Percentiles rank a stretch among this genome's conserved stretches.
Evolutionary conservation across 1,139 yeast genomes (phyloP).

Genomic region (Arxiozyma slooffiae): DNA sequence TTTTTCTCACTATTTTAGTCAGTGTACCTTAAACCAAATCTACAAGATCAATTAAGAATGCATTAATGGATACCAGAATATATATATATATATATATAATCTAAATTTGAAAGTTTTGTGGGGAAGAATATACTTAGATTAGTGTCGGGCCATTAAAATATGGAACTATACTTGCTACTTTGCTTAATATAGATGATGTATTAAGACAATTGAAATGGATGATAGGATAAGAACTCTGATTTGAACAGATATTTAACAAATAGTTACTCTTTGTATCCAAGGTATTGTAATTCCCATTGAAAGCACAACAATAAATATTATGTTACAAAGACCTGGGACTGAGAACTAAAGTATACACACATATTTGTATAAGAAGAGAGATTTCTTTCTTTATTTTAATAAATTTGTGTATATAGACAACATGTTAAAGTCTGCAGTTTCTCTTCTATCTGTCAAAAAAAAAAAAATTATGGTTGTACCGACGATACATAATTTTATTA

Average conservation of each 20-base stretch:
- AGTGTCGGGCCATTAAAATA: slow-evolving; percentile 82
- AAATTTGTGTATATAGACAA: too few relatives aligned
- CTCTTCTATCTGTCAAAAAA: too few relatives aligned
- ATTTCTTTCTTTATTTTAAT: too few relatives aligned
- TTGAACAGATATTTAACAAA: slow-evolving; percentile 54
- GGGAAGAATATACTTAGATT: slow-evolving; percentile 54
- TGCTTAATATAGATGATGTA: slow-evolving; percentile 60
- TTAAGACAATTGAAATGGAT: slow-evolving; percentile 39
- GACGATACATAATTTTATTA: too few relatives aligned
- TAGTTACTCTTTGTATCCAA: slow-evolving; percentile 60
- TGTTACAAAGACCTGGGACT: too few relatives aligned
- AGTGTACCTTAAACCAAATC: slow-evolving; percentile 62
- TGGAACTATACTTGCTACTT: slow-evolving; percentile 77
- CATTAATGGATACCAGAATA: slow-evolving; percentile 21
- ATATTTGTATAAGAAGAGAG: too few relatives aligned
- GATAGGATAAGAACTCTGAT: slow-evolving; percentile 50
- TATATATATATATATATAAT: too few relatives aligned
- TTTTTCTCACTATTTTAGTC: slow-evolving; percentile 66
- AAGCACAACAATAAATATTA: slow-evolving; percentile 5
- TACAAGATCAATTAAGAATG: slow-evolving; percentile 38
- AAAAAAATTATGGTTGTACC: too few relatives aligned
- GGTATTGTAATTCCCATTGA: slow-evolving; percentile 44
- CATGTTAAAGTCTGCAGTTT: too few relatives aligned
- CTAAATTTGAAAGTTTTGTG: too few relatives aligned
- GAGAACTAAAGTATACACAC: neutral